phyloP scores from a whole-genome alignment of 1,284 basidiomycete species.

The Butyriboletus appendiculatus region DNA sequence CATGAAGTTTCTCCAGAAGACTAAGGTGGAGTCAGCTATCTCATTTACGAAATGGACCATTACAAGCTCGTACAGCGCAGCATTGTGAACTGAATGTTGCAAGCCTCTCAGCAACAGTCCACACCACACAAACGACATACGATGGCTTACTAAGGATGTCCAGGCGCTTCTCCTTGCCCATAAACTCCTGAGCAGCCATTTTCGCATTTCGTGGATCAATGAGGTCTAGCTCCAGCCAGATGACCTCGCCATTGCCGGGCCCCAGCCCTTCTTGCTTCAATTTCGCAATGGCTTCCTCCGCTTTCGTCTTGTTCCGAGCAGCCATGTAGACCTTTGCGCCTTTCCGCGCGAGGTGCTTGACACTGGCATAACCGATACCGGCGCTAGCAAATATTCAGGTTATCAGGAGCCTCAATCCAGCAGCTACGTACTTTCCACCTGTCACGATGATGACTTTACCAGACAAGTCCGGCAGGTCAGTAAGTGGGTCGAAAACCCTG shows the following conservation, averaged over 20 bases:
- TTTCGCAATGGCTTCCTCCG: conserved; percentile 40
- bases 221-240: conserved; percentile 50
- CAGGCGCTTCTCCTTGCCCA: conserved; percentile 47
- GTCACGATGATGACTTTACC: conserved; percentile 46
- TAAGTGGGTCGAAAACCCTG: conserved; percentile 22
- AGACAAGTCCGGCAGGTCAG: conserved; percentile 27
- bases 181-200: conserved; percentile 46
- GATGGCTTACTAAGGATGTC: conserved; percentile 50
- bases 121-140: background rate
- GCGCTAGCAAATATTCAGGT: conserved; percentile 27
- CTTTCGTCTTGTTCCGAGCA: conserved; percentile 41
- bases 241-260: conserved; percentile 41
- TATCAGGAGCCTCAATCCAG: background rate
- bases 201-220: conserved; percentile 43
- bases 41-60: background rate
- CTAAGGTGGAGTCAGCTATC: conserved; percentile 14
- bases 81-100: conserved; percentile 49
- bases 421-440: conserved; percentile 40
- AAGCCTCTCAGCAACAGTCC: background rate
- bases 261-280: conserved; percentile 40
- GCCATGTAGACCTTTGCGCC: conserved; percentile 51
- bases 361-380: conserved; percentile 47
- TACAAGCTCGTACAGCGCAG: conserved; percentile 42
- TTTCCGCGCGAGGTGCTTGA: conserved; percentile 43
- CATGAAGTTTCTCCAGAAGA: conserved; percentile 17